Percentiles rank a stretch among this genome's conserved stretches.
phyloP scores from a whole-genome alignment of 805 yeast genomes.

The Jamesozyma lodderae region DNA sequence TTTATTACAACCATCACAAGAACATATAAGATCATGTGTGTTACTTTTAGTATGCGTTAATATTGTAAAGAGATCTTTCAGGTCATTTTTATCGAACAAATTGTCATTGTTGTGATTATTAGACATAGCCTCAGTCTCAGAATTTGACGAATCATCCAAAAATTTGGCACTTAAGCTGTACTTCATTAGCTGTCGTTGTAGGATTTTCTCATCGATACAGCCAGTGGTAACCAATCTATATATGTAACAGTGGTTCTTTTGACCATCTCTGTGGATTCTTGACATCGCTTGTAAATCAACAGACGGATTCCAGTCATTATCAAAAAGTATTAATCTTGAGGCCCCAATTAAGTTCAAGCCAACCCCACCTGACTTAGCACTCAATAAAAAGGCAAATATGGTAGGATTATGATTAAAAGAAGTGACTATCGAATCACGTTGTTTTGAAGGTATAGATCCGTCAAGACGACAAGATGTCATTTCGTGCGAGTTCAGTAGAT shows the following conservation, averaged over 20 bases:
- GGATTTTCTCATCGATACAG: constrained; percentile 86
- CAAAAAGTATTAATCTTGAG: constrained; percentile 71
- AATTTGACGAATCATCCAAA: constrained; percentile 30
- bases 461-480: constrained; percentile 59
- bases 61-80: constrained; percentile 67
- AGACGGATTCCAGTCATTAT: constrained; percentile 97
- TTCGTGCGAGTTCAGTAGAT: constrained; percentile 40
- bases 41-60: constrained; percentile 43
- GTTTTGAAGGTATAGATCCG: constrained; percentile 67
- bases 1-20: constrained; percentile 50
- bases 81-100: constrained; percentile 58
- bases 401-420: constrained; percentile 50
- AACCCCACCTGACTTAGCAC: constrained; percentile 90
- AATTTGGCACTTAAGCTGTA: constrained; percentile 68
- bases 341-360: constrained; percentile 90
- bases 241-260: constrained; percentile 62
- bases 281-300: constrained; percentile 93
- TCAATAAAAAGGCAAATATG: constrained; percentile 59
- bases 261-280: constrained; percentile 91
- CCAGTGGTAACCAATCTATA: constrained; percentile 84
- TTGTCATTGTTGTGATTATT: constrained; percentile 39
- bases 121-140: background rate
- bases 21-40: constrained; percentile 72
- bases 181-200: constrained; percentile 85
- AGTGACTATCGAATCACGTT: constrained; percentile 57